These are phyloP conservation scores for Aegilops tauschii DNA, from an alignment of 176 grass and related monocot species.

Conservation along the genomic window DNA sequence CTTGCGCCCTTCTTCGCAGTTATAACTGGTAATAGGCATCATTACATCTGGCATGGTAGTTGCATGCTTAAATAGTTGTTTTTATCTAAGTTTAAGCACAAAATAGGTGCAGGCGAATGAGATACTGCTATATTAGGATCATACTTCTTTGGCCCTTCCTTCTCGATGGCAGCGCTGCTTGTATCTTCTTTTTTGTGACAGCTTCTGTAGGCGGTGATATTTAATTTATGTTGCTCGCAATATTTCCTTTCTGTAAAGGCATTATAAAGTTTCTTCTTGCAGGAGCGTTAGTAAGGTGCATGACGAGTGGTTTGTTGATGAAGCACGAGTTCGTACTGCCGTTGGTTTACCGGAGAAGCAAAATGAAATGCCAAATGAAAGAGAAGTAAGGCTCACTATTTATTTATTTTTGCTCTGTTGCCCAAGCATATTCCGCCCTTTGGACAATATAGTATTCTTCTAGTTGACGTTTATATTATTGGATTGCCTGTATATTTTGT, in stretches of 20 bases:
- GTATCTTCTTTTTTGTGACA: constrained; percentile 1
- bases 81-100: constrained; percentile 6
- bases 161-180: not conserved
- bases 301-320: constrained; percentile 99
- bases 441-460: not conserved
- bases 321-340: constrained; percentile 80
- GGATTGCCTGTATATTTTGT: not conserved
- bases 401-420: constrained; percentile 30
- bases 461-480: not conserved
- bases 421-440: not conserved
- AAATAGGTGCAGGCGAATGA: not conserved
- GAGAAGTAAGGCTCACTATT: constrained; percentile 68
- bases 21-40: constrained; percentile 70
- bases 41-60: constrained; percentile 4
- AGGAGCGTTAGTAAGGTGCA: constrained; percentile 99
- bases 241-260: constrained; percentile 1
- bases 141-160: not conserved
- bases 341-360: constrained; percentile 78
- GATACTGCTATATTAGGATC: not conserved
- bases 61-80: not conserved
- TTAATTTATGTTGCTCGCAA: not conserved
- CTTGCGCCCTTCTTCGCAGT: constrained; percentile 80
- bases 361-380: constrained; percentile 58
- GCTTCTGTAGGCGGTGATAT: constrained; percentile 10
- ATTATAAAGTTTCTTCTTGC: constrained; percentile 31